Evolutionary conservation across 768 basidiomycete species (phyloP).

Genomic region (Leccinum subtestaceum): DNA sequence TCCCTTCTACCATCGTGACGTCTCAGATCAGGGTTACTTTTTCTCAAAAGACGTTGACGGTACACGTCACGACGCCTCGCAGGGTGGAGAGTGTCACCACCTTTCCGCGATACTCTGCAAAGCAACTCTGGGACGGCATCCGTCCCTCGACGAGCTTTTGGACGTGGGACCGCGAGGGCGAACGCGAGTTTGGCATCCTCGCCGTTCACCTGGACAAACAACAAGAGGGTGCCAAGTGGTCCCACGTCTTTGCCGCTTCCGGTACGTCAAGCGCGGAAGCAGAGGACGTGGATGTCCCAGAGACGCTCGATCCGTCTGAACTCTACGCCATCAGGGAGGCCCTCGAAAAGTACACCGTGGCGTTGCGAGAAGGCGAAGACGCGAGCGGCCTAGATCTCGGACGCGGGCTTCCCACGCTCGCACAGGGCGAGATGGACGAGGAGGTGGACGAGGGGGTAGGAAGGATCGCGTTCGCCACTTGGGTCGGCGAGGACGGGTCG

Average conservation of each 20-base stretch:
- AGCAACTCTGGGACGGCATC: conserved; percentile 78
- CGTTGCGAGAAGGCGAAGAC: conserved; percentile 57
- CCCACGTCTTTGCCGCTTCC: conserved; percentile 71
- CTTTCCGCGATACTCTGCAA: conserved; percentile 59
- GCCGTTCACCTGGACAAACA: conserved; percentile 86
- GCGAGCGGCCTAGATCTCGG: conserved; percentile 63
- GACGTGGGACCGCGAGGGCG: conserved; percentile 86
- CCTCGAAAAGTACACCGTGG: conserved; percentile 81
- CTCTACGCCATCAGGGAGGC: conserved; percentile 75
- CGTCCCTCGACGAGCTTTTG: conserved; percentile 79
- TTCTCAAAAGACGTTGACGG: conserved; percentile 58
- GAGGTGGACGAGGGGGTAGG: conserved; percentile 82
- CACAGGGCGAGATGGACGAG: conserved; percentile 87
- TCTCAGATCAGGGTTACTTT: conserved; percentile 66
- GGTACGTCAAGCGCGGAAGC: conserved; percentile 32
- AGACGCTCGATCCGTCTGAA: conserved; percentile 85
- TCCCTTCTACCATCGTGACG: conserved; percentile 69
- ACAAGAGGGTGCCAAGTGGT: conserved; percentile 82
- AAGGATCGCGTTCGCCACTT: conserved; percentile 58
- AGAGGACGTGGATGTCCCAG: conserved; percentile 69
- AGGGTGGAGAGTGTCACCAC: conserved; percentile 30
- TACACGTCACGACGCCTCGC: conserved; percentile 51
- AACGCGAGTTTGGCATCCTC: conserved; percentile 64
- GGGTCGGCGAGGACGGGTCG: conserved; percentile 55
- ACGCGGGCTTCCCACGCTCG: conserved; percentile 71